Conservation (phyloP, 371 early-diverging fungal genomes). For the Globomyces sp. region DNA sequence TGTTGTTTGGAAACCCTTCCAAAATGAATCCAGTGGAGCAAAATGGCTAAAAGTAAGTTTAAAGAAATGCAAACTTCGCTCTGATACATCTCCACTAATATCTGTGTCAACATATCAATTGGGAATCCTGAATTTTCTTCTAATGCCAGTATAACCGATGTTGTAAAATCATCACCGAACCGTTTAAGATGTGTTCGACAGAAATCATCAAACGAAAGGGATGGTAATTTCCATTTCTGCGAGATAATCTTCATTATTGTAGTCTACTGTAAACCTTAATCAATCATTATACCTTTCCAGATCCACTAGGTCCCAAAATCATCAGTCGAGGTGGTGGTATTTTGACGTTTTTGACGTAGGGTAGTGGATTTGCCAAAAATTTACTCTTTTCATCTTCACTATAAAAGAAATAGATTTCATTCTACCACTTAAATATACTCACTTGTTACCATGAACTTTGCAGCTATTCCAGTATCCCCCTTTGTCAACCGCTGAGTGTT, state of each 20-base stretch:
- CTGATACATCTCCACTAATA: background rate
- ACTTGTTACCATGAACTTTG: constrained; percentile 38
- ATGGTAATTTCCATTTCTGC: constrained; percentile 22
- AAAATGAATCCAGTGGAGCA: constrained; percentile 42
- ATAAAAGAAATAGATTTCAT: constrained; percentile 34
- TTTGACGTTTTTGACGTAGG: constrained; percentile 27
- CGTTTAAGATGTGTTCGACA: background rate
- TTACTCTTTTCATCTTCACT: constrained; percentile 36
- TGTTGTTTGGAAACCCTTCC: constrained; percentile 45
- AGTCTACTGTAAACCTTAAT: constrained; percentile 9
- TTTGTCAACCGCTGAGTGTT: constrained; percentile 31
- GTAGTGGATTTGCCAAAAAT: constrained; percentile 44
- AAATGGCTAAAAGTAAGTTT: constrained; percentile 36
- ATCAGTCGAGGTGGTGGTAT: constrained; percentile 48
- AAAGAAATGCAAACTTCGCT: constrained; percentile 5
- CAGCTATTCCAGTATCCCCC: constrained; percentile 34
- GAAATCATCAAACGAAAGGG: constrained; percentile 21
- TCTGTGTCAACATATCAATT: background rate
- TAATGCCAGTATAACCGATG: background rate
- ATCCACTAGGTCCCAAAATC: constrained; percentile 39
- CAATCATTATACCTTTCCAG: constrained; percentile 29
- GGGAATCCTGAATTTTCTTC: constrained; percentile 10
- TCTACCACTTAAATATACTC: too few species aligned
- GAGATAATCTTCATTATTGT: constrained; percentile 25
- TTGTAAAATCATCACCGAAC: too few species aligned